A percentile compares a stretch with the other conserved stretches of the same genome.
Conservation (phyloP, 371 early-diverging fungal genomes). For the Rhizopus delemar region DNA sequence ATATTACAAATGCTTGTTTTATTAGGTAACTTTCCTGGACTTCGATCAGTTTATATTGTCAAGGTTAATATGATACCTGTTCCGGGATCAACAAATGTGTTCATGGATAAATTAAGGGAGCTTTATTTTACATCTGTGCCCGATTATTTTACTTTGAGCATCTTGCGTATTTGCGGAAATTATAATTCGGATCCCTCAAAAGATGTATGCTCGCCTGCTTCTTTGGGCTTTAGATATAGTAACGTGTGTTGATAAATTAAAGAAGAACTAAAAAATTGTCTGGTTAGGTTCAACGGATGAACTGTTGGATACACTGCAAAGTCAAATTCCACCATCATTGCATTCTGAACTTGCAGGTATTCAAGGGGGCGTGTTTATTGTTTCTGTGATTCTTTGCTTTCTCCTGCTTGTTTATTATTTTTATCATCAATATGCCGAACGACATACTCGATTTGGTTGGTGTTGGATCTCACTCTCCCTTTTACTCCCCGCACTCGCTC, state of each 20-base stretch:
- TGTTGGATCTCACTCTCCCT: constrained; percentile 2
- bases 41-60: constrained; percentile 20
- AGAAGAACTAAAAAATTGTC: background rate
- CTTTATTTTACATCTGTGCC: constrained; percentile 8
- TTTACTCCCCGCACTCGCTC: constrained; percentile 3
- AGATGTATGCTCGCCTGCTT: constrained; percentile 18
- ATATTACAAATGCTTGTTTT: constrained; percentile 20
- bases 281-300: constrained; percentile 19
- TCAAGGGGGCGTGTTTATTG: constrained; percentile 24
- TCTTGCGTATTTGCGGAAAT: constrained; percentile 19
- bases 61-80: constrained; percentile 7
- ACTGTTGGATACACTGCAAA: constrained; percentile 6
- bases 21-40: constrained; percentile 18
- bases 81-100: background rate
- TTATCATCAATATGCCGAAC: constrained; percentile 8
- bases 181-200: constrained; percentile 6
- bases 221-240: constrained; percentile 21
- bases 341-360: constrained; percentile 13
- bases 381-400: constrained; percentile 21
- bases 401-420: constrained; percentile 11
- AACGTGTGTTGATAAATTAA: constrained; percentile 2
- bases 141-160: constrained; percentile 10
- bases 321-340: constrained; percentile 9
- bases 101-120: background rate
- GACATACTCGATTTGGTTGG: constrained; percentile 1